Conservation (phyloP, 1,284 basidiomycete species). For the Prillingera fragicola region DNA sequence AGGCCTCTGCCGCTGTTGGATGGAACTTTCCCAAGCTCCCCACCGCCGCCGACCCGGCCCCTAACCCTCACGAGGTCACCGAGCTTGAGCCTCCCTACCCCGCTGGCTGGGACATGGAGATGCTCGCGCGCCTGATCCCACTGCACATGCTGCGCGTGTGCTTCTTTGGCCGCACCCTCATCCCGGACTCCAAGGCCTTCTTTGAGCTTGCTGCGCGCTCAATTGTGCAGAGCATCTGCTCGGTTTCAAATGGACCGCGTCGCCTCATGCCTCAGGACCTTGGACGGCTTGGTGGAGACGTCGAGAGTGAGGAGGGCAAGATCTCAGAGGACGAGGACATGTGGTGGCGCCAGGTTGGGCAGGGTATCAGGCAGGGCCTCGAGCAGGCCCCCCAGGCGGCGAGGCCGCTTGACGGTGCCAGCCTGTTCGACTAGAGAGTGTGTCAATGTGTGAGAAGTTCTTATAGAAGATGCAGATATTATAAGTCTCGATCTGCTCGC, state of each 20-base stretch:
- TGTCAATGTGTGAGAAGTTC: no score
- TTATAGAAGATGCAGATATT: no score
- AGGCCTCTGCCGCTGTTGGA: slow-evolving; percentile 30
- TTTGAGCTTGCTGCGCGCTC: slow-evolving; percentile 9
- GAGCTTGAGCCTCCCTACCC: slow-evolving; percentile 23
- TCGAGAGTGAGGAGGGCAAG: slow-evolving; percentile 31
- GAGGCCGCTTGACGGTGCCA: no score
- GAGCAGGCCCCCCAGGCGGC: no score
- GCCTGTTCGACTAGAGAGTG: no score
- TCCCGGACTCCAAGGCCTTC: slow-evolving; percentile 11
- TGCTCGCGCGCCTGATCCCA: slow-evolving; percentile 27
- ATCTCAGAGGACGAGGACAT: slow-evolving; percentile 8
- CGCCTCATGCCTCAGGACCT: slow-evolving; percentile 24
- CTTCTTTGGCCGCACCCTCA: slow-evolving; percentile 14
- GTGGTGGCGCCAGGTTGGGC: slow-evolving; percentile 16
- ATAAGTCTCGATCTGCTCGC: no score
- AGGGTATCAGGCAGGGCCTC: no score
- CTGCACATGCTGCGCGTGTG: slow-evolving; percentile 24
- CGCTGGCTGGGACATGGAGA: slow-evolving; percentile 42
- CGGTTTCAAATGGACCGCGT: slow-evolving; percentile 11
- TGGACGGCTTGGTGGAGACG: slow-evolving; percentile 27
- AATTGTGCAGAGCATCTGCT: slow-evolving; percentile 7
- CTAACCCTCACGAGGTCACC: neutral
- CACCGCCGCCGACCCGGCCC: slow-evolving; percentile 4
- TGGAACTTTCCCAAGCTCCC: slow-evolving; percentile 28